Base-by-base conservation (phyloP, 2,329 filamentous ascomycete species). In the Diaporthe amygdali region DNA sequence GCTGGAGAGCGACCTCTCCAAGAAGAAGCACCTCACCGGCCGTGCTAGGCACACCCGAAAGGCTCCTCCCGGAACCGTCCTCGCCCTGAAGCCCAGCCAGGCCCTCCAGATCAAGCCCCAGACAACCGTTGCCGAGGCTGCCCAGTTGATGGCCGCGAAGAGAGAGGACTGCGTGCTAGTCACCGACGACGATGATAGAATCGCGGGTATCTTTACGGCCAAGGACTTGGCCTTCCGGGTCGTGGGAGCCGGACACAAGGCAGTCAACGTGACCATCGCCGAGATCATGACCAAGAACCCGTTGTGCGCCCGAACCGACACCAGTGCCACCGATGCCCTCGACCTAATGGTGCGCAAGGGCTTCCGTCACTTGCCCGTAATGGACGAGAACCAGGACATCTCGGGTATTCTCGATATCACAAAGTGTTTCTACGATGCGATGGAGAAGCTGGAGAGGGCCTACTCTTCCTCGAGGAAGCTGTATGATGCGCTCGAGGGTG, bases 261-360 rank as follows among this genome's bases (percentile, higher is more conserved):
- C 96, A 39, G 92, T 90, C 81, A 94, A 92, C 80, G 91, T 98
- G 77, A 97, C 94, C 27, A 98, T 99, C 80, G 93, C 95, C 76
- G 95, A 98, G 80, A 99, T 99, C 82, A 99, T 99, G 96, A 99
- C 96, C 80, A 98, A 98, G 88, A 99, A 99, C 85, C 96, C 96
- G 14, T 90, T 99, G 20, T 99, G 96, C 82, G 96, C 96, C 68
- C 92, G 96, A 81, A 99, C 96, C 71, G 96, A 99, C 80, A 99
- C 96, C 41, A 98, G 96, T 82, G 96, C 96, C 44, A 99, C 96
- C 52, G 96, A 99, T 86, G 96, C 96, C 39, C 86, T 99, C 74
- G 96, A 99, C 82, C 88, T 98, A 71, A 99, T 99, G 96, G 96
- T 99, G 70, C 90, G 96, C 77, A 98, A 98, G 85, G 96, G 96